Percentiles rank a stretch among this genome's conserved stretches.
Evolutionary conservation across 768 basidiomycete species (phyloP).

Genomic region (Peribolospora kevripleyi): DNA sequence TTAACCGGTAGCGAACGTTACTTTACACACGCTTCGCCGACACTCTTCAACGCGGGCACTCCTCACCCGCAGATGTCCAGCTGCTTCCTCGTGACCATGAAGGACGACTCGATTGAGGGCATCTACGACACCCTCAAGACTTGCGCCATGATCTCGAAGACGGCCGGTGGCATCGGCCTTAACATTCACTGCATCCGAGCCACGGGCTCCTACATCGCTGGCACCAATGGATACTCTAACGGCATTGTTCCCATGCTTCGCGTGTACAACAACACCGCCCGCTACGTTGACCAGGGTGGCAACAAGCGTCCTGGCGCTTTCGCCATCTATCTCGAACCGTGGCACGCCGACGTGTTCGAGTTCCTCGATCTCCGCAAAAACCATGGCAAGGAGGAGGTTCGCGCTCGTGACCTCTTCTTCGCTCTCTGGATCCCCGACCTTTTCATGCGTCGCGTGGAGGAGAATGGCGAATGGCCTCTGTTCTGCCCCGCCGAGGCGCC

Average conservation of each 20-base stretch:
- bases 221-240: slow-evolving; percentile 91
- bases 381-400: slow-evolving; percentile 91
- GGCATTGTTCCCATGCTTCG: slow-evolving; percentile 99
- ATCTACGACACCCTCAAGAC: slow-evolving; percentile 97
- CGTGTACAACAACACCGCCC: slow-evolving; percentile 88
- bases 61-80: slow-evolving; percentile 80
- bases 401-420: slow-evolving; percentile 90
- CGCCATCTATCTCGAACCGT: slow-evolving; percentile 93
- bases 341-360: slow-evolving; percentile 93
- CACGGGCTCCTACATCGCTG: slow-evolving; percentile 87
- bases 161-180: slow-evolving; percentile 89
- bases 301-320: slow-evolving; percentile 99
- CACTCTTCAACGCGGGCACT: slow-evolving; percentile 92
- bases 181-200: slow-evolving; percentile 92
- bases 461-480: slow-evolving; percentile 69
- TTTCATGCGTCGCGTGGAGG: slow-evolving; percentile 95
- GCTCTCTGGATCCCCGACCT: slow-evolving; percentile 95
- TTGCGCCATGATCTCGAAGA: slow-evolving; percentile 98
- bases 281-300: slow-evolving; percentile 95
- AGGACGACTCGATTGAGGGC: slow-evolving; percentile 94
- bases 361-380: slow-evolving; percentile 97
- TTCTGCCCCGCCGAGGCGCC: slow-evolving; percentile 97
- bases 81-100: slow-evolving; percentile 96
- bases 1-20: slow-evolving; percentile 37
- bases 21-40: slow-evolving; percentile 95